These are phyloP conservation scores for Plasmodium vinckei DNA, from an alignment of 169 alveolate species.

Conservation along the genomic window DNA sequence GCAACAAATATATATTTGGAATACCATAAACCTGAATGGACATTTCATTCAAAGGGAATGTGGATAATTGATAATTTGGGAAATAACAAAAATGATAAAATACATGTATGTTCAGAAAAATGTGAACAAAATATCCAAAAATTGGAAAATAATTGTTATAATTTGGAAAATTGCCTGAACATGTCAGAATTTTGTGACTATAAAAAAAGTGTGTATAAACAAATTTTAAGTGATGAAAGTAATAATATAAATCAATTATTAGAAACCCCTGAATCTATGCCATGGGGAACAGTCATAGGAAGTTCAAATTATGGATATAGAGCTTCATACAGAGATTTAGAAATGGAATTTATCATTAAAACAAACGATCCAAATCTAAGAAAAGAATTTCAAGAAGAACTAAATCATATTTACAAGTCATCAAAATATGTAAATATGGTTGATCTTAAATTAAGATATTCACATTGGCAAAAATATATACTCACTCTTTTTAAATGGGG, in stretches of 20 bases:
- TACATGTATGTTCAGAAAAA: neutral
- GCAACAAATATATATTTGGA: constrained; percentile 45
- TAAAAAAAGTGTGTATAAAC: constrained; percentile 72
- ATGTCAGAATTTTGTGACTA: constrained; percentile 81
- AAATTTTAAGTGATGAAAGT: constrained; percentile 49
- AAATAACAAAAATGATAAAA: neutral
- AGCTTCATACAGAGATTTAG: constrained; percentile 83
- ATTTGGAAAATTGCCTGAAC: constrained; percentile 80
- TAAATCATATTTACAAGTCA: constrained; percentile 77
- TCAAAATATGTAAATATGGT: constrained; percentile 76
- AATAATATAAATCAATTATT: constrained; percentile 31
- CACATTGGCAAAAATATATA: constrained; percentile 21
- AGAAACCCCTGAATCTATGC: constrained; percentile 38
- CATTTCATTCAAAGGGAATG: constrained; percentile 73
- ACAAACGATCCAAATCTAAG: constrained; percentile 80
- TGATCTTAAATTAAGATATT: constrained; percentile 70
- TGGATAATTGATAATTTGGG: constrained; percentile 35
- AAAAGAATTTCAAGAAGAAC: constrained; percentile 79
- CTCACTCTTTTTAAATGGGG: constrained; percentile 63
- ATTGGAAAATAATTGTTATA: constrained; percentile 61
- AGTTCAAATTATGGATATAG: constrained; percentile 85
- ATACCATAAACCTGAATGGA: constrained; percentile 72
- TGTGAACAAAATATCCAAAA: neutral
- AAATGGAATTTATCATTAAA: constrained; percentile 81
- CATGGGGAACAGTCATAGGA: constrained; percentile 85